Base-by-base conservation (phyloP, 2,329 filamentous ascomycete species). In the Diaporthe caulivora region DNA sequence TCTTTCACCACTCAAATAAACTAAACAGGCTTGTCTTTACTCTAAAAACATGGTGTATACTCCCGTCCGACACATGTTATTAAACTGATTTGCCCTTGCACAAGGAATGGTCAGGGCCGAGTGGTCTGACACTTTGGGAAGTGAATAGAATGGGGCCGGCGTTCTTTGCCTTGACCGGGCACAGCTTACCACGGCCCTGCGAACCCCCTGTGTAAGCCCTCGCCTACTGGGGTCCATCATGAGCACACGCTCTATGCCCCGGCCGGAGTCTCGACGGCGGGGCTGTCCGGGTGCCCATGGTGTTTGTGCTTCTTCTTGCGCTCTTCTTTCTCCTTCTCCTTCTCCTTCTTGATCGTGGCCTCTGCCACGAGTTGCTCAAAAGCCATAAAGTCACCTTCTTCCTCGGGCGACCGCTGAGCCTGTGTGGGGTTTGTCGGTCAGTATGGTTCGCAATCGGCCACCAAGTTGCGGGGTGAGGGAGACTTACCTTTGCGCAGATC, bases 341-440 rank as follows among this genome's bases (percentile, higher is more conserved):
- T 91, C 80, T 97, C 95, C 85, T 98, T 98, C 89, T 98, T 98
- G 70, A 95, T 93, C 72, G 95, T 95, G 6, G 96, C 96, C 82
- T 99, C 97, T 67, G 97, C 95, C 83, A 99, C 97, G 72, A 99
- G 92, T 84, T 98, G 95, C 83, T 99, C 97, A 78, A 99, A 99
- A 21, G 96, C 95, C 91, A 99, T 97, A 84, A 97, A 98, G 80
- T 98, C 97, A 76, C 97, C 96, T 84, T 99, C 97, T 86, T 99
- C 97, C 77, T 99, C 97, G 54, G 96, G 93, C 71, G 96, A 93
- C 76, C 97, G 92, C 82, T 93, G 90, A 53, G 96, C 94, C 95
- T 98, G 77, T 62, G 49, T 72, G 75, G 71, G 76, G 51, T 70
- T 69, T 77, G 49, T 71, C 31, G 78, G 55, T 71, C 26, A 78